These are phyloP conservation scores for Coleophoma cylindrospora DNA, from an alignment of 2,329 filamentous ascomycete species.

Conservation along the genomic window DNA sequence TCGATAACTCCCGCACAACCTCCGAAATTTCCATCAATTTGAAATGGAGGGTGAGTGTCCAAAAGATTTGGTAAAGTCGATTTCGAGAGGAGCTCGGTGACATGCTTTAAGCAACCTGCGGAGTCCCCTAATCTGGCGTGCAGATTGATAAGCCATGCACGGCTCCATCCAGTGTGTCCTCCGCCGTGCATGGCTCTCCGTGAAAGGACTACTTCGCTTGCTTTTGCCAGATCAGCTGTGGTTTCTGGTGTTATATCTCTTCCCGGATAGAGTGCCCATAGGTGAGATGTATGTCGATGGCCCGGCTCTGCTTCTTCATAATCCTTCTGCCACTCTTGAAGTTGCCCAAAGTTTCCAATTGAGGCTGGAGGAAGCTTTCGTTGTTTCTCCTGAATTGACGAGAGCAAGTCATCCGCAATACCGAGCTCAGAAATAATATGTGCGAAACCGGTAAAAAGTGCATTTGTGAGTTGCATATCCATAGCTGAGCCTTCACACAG, in stretches of 20 bases:
- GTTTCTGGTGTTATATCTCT: constrained; percentile 29
- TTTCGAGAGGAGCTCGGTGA: constrained; percentile 32
- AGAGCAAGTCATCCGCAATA: constrained; percentile 26
- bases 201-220: constrained; percentile 23
- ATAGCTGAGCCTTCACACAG: constrained; percentile 39
- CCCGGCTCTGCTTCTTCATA: constrained; percentile 34
- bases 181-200: constrained; percentile 32
- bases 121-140: constrained; percentile 36
- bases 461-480: constrained; percentile 38
- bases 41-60: constrained; percentile 40
- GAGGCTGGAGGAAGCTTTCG: constrained; percentile 15
- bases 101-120: constrained; percentile 30
- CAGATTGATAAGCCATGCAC: constrained; percentile 40
- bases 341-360: constrained; percentile 26
- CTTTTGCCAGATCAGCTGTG: constrained; percentile 24
- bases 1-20: constrained; percentile 40
- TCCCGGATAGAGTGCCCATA: constrained; percentile 37
- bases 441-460: constrained; percentile 29
- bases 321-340: constrained; percentile 36
- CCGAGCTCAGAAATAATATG: constrained; percentile 7
- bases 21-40: constrained; percentile 47
- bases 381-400: constrained; percentile 5
- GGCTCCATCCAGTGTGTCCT: constrained; percentile 42
- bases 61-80: constrained; percentile 39
- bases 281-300: constrained; percentile 39